Conservation (phyloP, 2,329 filamentous ascomycete genomes). For the Cordyceps sp. region DNA sequence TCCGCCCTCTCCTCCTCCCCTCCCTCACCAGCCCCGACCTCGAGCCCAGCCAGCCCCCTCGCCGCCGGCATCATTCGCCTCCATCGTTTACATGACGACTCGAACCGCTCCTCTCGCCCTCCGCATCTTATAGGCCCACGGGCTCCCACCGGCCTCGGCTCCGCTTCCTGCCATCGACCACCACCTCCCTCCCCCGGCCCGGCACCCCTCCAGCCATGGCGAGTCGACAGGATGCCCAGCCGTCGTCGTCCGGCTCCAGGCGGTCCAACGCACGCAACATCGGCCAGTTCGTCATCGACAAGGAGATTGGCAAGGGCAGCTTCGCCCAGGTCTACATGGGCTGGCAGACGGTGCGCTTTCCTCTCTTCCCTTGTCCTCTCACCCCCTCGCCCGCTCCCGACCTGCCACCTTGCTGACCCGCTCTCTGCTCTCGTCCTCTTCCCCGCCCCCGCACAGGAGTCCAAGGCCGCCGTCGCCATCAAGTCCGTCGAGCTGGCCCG, state of each 20-base stretch:
- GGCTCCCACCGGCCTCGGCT: slow-evolving; percentile 14
- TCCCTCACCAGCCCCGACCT: background rate
- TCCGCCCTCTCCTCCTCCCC: background rate
- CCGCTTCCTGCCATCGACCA: slow-evolving; percentile 17
- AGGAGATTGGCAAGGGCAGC: slow-evolving; percentile 92
- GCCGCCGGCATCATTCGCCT: background rate
- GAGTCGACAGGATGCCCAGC: slow-evolving; percentile 18
- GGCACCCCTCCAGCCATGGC: slow-evolving; percentile 25
- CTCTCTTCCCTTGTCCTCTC: background rate
- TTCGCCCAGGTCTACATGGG: slow-evolving; percentile 92
- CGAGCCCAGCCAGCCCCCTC: background rate
- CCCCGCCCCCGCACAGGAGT: slow-evolving; percentile 34
- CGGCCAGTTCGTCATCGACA: slow-evolving; percentile 66
- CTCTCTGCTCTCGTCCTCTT: background rate
- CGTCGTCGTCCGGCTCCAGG: slow-evolving; percentile 16
- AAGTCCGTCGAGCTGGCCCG: slow-evolving; percentile 88
- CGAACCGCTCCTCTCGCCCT: slow-evolving; percentile 15
- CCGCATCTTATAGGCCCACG: slow-evolving; percentile 19
- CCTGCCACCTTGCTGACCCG: background rate
- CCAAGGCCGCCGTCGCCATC: slow-evolving; percentile 75
- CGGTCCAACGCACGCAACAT: slow-evolving; percentile 24
- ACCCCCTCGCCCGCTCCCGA: background rate
- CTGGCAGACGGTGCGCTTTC: slow-evolving; percentile 50
- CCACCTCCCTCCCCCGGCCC: no score
- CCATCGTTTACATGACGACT: slow-evolving; percentile 24